These are phyloP conservation scores for Penicillium sp. DNA, from an alignment of 2,329 filamentous ascomycete species.

Conservation along the genomic window DNA sequence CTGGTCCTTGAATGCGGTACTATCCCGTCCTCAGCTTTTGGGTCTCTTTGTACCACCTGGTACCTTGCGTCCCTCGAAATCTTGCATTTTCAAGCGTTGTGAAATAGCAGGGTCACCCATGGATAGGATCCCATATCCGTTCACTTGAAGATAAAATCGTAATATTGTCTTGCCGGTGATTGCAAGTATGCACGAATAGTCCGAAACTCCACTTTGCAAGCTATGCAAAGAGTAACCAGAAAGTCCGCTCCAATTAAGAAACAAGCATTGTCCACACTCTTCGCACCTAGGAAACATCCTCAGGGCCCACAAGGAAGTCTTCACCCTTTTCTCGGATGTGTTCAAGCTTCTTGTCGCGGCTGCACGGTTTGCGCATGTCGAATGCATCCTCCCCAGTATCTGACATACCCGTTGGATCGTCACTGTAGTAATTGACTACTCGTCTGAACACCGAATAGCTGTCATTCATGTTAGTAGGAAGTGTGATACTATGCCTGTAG, in stretches of 20 bases:
- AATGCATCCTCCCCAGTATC: slow-evolving; percentile 73
- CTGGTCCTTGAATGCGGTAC: background rate
- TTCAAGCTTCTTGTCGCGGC: slow-evolving; percentile 68
- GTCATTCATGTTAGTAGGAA: slow-evolving; percentile 4
- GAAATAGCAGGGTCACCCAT: background rate
- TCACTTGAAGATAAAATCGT: background rate
- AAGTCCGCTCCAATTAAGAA: background rate
- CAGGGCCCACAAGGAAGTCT: slow-evolving; percentile 68
- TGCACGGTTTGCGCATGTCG: slow-evolving; percentile 92
- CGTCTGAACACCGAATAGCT: slow-evolving; percentile 78
- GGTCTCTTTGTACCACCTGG: background rate
- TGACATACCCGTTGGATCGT: slow-evolving; percentile 63
- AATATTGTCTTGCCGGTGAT: background rate
- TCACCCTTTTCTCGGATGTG: slow-evolving; percentile 80
- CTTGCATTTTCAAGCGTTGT: background rate
- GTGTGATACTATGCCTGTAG: background rate
- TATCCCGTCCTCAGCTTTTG: background rate
- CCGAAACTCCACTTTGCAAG: background rate
- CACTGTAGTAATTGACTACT: slow-evolving; percentile 88
- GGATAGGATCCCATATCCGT: background rate
- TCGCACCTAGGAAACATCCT: slow-evolving; percentile 59
- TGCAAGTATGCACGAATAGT: background rate
- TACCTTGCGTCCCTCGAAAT: background rate
- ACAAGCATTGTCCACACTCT: background rate
- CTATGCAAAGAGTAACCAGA: background rate